phyloP scores from a whole-genome alignment of 192 early-diverging fungal genomes.

The Gamsiella multidivaricata region DNA sequence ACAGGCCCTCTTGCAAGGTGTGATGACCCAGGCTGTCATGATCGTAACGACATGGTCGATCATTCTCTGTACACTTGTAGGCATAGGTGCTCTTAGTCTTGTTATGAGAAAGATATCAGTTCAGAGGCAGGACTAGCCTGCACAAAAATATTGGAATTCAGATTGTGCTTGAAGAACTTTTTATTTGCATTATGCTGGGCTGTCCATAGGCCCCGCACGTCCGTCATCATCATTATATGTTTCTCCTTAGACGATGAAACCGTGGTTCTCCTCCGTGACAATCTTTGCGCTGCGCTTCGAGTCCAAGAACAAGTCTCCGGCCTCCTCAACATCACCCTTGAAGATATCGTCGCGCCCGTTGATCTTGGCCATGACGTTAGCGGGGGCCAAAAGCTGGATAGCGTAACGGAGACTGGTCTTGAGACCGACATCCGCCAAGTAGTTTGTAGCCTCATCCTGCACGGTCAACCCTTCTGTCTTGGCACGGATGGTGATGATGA shows the following conservation, averaged over 20 bases:
- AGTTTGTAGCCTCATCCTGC: conserved; percentile 79
- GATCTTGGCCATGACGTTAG: conserved; percentile 87
- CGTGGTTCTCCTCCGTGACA: conserved; percentile 61
- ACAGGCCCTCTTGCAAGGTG: conserved; percentile 37
- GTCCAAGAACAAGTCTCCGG: conserved; percentile 88
- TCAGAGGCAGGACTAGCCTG: too few relatives aligned
- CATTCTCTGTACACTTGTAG: conserved; percentile 31
- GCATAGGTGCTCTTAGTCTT: conserved; percentile 19
- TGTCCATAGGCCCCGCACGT: too few relatives aligned
- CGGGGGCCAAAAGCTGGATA: conserved; percentile 94
- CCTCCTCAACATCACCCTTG: conserved; percentile 89
- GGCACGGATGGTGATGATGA: conserved; percentile 93
- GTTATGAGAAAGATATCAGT: conserved; percentile 14
- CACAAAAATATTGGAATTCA: too few relatives aligned
- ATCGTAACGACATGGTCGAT: conserved; percentile 45
- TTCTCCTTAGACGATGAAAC: conserved; percentile 35
- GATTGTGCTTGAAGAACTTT: too few relatives aligned
- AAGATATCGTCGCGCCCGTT: conserved; percentile 85
- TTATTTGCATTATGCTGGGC: too few relatives aligned
- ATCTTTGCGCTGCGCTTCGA: conserved; percentile 84
- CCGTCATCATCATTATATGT: too few relatives aligned
- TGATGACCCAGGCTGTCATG: conserved; percentile 33
- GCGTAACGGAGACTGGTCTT: conserved; percentile 93
- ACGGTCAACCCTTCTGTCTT: conserved; percentile 89
- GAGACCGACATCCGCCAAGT: conserved; percentile 86